Percentiles rank a stretch among this genome's conserved stretches.
Evolutionary conservation across 2,329 filamentous ascomycete species (phyloP).

Genomic region (Penicillium sp.): DNA sequence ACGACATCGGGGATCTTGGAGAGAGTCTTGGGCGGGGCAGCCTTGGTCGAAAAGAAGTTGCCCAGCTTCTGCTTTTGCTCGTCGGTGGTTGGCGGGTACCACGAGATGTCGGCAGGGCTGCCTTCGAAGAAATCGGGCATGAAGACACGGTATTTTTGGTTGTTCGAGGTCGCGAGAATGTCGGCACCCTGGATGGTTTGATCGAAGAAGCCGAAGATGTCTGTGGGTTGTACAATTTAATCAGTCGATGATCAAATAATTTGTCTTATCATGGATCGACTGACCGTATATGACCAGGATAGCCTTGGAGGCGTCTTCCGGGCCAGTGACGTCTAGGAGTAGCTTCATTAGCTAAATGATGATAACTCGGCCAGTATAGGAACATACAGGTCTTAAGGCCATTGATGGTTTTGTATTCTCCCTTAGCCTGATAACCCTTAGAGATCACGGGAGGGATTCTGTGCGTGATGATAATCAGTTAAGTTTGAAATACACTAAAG

Average conservation of each 20-base stretch:
- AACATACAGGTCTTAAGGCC: slow-evolving; percentile 60
- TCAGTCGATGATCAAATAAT: neutral
- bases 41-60: slow-evolving; percentile 58
- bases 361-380: neutral
- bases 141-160: slow-evolving; percentile 75
- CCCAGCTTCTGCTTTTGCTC: slow-evolving; percentile 61
- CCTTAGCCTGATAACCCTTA: slow-evolving; percentile 56
- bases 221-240: slow-evolving; percentile 26
- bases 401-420: slow-evolving; percentile 58
- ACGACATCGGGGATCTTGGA: slow-evolving; percentile 56
- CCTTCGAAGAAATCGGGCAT: slow-evolving; percentile 92
- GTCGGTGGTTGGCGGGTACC: slow-evolving; percentile 60
- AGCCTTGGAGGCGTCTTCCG: slow-evolving; percentile 55
- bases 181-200: slow-evolving; percentile 64
- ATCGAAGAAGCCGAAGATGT: slow-evolving; percentile 64
- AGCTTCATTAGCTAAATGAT: neutral
- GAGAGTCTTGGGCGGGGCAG: slow-evolving; percentile 58
- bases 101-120: slow-evolving; percentile 62
- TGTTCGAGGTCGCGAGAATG: slow-evolving; percentile 59
- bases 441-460: slow-evolving; percentile 45
- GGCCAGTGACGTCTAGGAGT: slow-evolving; percentile 54
- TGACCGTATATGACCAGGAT: slow-evolving; percentile 57
- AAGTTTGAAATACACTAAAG: neutral
- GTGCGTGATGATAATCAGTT: slow-evolving; percentile 3
- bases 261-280: slow-evolving; percentile 3